phyloP scores from a whole-genome alignment of 495 filamentous ascomycete species.

The Aspergillus egyptiacus region DNA sequence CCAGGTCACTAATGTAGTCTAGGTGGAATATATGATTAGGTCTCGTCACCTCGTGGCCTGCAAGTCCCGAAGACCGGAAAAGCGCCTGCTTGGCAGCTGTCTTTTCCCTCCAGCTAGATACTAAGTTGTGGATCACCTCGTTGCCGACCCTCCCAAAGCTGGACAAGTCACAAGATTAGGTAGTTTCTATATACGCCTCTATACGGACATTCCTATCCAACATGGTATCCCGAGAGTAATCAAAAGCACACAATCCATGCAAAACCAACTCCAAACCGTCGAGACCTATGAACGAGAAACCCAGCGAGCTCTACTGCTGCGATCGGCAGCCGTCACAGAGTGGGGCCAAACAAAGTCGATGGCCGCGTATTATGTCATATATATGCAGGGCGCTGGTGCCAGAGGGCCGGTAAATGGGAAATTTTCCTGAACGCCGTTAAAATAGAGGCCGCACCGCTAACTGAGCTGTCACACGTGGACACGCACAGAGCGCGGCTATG shows the following conservation, averaged over 20 bases:
- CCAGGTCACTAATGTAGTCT: conserved; percentile 2
- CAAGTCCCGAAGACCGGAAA: no score
- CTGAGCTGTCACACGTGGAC: no score
- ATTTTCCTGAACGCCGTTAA: conserved; percentile 8
- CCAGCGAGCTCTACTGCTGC: conserved; percentile 1
- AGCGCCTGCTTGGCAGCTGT: no score
- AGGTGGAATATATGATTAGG: no score
- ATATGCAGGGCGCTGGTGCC: not conserved
- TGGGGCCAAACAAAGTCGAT: no score
- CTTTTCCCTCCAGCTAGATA: no score
- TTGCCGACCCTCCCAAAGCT: not conserved
- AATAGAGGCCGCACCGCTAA: no score
- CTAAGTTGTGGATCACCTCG: no score
- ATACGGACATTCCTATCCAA: conserved; percentile 10
- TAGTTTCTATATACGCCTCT: conserved; percentile 18
- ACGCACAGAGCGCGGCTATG: not conserved
- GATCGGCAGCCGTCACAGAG: not conserved
- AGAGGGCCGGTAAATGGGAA: not conserved
- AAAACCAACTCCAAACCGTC: conserved; percentile 9
- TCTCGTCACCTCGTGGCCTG: no score
- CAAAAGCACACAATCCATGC: not conserved
- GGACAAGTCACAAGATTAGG: conserved; percentile 7
- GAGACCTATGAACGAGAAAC: not conserved
- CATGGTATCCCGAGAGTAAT: conserved; percentile 5
- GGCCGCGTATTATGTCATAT: no score